Evolutionary conservation across 2,329 filamentous ascomycete species (phyloP).

Genomic region (Ophiostoma pallidulum): DNA sequence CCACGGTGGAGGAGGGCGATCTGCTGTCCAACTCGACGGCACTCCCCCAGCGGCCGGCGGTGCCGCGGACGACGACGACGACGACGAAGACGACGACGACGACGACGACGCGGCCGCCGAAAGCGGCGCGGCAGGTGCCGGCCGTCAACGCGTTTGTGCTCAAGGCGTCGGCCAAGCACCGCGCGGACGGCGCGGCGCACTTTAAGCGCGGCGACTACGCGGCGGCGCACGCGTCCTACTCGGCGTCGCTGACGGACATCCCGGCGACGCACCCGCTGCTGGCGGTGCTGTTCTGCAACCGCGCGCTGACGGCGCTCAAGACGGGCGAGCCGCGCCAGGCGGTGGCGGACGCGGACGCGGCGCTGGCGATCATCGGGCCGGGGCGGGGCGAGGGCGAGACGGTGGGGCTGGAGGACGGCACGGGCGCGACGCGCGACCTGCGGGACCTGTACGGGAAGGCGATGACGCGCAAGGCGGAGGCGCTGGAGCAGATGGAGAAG

Average conservation of each 20-base stretch:
- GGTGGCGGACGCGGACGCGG: slow-evolving; percentile 73
- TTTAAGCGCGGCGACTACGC: slow-evolving; percentile 94
- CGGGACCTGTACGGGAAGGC: slow-evolving; percentile 90
- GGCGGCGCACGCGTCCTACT: slow-evolving; percentile 74
- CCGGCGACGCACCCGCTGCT: slow-evolving; percentile 72
- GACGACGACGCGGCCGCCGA: slow-evolving; percentile 20
- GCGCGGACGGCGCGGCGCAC: slow-evolving; percentile 71
- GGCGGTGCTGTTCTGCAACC: slow-evolving; percentile 86
- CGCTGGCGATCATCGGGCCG: slow-evolving; percentile 69
- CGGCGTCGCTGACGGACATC: slow-evolving; percentile 62
- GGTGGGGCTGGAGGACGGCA: slow-evolving; percentile 57
- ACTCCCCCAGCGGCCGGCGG: slow-evolving; percentile 17
- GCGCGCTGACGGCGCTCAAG: slow-evolving; percentile 81
- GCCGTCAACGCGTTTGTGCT: slow-evolving; percentile 59
- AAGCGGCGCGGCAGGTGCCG: slow-evolving; percentile 52
- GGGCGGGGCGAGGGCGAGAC: slow-evolving; percentile 70
- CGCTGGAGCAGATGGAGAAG: slow-evolving; percentile 87
- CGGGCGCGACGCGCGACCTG: slow-evolving; percentile 68
- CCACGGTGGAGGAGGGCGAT: slow-evolving; percentile 46
- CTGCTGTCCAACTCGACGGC: slow-evolving; percentile 49
- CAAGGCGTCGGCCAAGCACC: slow-evolving; percentile 65
- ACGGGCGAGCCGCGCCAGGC: slow-evolving; percentile 85
- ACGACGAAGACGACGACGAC: too few relatives aligned
- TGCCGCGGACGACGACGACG: too few relatives aligned
- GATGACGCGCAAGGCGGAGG: slow-evolving; percentile 88